Base-by-base conservation (phyloP, 345 rosid genomes). In the Mallotus nudiflorus region DNA sequence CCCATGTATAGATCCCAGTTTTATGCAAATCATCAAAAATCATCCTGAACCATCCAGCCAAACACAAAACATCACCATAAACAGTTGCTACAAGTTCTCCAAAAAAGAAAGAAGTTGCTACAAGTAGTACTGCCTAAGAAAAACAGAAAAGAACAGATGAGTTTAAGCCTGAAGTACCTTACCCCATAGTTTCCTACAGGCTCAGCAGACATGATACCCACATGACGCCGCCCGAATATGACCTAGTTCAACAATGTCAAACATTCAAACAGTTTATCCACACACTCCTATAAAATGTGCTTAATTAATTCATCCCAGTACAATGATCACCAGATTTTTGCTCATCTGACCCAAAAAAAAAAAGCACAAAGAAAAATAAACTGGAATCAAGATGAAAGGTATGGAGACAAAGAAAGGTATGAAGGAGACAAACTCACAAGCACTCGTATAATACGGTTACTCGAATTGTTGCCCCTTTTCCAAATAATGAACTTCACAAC, bases 141-240 rank as follows among this genome's bases (percentile, higher is more conserved):
- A 68, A n/a, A 31, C 33, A 11, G 40, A 39, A 18, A 54, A 0
- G 22, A 51, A 22, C 24, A 53, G 3, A 16, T 3, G n/a, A 13
- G 72, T 51, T 65, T 33, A 50, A 39, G 66, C 28, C 7, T 45
- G 40, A 75, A 73, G 73, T 88, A 95, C 98, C 97, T 88, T 76
- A 95, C 92, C 77, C 98, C 99, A 16, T 95, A 92, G 88, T 92
- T 92, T 72, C 98, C 99, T 3, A 95, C 85, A 46, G 97, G 98
- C 74, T 90, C 94, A 0, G 91, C 96, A 75, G 88, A 89, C 93
- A 95, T 95, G 80, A 95, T 90, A 53, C 99, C 97, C 46, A 95
- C 99, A 80, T 90, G 86, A 31, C 90, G 86, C 67, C 99, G 76
- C 52, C 97, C 98, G 62, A 80, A 83, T 79, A 92, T 95, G 70